Conservation (phyloP, 2,329 filamentous ascomycete species). For the Purpureocillium takamizusanense region DNA sequence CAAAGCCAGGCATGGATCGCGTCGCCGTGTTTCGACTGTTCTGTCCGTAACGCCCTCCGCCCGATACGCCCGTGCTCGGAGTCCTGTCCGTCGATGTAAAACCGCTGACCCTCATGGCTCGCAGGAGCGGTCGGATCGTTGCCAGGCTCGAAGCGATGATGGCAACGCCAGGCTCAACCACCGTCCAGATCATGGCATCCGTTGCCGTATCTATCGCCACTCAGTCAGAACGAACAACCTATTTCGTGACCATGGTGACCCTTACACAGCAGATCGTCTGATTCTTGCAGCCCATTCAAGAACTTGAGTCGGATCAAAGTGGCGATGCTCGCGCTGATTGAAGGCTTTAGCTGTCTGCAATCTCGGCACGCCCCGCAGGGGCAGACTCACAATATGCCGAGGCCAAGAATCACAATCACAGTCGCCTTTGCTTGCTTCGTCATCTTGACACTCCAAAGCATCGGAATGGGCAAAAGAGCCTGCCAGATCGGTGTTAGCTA, state of each 20-base stretch:
- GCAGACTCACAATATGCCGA: slow-evolving; percentile 37
- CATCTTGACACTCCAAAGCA: slow-evolving; percentile 49
- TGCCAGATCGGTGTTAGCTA: slow-evolving; percentile 8
- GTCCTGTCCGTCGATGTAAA: slow-evolving; percentile 33
- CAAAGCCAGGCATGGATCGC: slow-evolving; percentile 21
- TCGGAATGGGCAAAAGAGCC: slow-evolving; percentile 43
- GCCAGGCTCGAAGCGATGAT: slow-evolving; percentile 45
- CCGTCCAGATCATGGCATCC: slow-evolving; percentile 45
- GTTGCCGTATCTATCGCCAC: slow-evolving; percentile 32
- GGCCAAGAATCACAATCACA: slow-evolving; percentile 37
- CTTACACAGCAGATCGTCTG: slow-evolving; percentile 40
- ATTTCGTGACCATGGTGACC: neutral
- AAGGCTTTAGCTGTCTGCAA: too few species aligned
- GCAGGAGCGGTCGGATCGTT: slow-evolving; percentile 45
- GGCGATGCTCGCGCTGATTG: slow-evolving; percentile 39
- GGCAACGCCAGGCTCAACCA: slow-evolving; percentile 47
- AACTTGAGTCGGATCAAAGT: slow-evolving; percentile 43
- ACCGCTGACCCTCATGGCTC: slow-evolving; percentile 35
- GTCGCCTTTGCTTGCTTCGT: slow-evolving; percentile 41
- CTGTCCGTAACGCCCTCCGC: slow-evolving; percentile 14
- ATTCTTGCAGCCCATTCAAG: slow-evolving; percentile 33
- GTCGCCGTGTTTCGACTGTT: slow-evolving; percentile 14
- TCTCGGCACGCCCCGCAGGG: too few species aligned
- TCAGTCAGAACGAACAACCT: slow-evolving; percentile 6
- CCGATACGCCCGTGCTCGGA: slow-evolving; percentile 19